Conservation (phyloP, 2,329 filamentous ascomycete genomes). For the Fusarium nanum region DNA sequence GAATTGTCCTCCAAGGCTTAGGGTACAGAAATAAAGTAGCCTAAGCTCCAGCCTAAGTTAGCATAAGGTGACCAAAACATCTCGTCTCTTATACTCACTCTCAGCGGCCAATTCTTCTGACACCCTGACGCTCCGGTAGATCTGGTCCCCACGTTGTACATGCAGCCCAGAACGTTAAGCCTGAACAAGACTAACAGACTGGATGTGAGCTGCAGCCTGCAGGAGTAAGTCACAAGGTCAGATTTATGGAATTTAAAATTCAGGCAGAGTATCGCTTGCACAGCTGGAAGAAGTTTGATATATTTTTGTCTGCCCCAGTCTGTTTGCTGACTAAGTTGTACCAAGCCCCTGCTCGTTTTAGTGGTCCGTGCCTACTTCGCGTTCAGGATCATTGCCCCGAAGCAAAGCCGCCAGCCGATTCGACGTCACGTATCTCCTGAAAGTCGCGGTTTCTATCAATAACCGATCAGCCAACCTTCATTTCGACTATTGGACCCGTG, state of each 20-base stretch:
- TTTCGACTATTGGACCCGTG: slow-evolving; percentile 36
- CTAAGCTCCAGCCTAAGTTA: too few relatives aligned
- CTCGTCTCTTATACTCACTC: too few relatives aligned
- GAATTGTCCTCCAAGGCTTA: too few relatives aligned
- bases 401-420: slow-evolving; percentile 45
- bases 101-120: too few relatives aligned
- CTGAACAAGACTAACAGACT: slow-evolving; percentile 18
- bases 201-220: slow-evolving; percentile 14
- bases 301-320: not conserved
- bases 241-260: slow-evolving; percentile 5
- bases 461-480: slow-evolving; percentile 39
- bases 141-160: slow-evolving; percentile 30
- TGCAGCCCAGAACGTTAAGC: slow-evolving; percentile 19
- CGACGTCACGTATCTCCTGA: slow-evolving; percentile 46
- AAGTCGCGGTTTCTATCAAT: slow-evolving; percentile 46
- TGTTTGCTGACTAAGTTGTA: slow-evolving; percentile 12
- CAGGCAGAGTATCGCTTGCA: not conserved
- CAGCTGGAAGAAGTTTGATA: not conserved
- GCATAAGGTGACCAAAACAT: too few relatives aligned
- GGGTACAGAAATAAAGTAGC: too few relatives aligned
- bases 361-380: slow-evolving; percentile 53
- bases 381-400: slow-evolving; percentile 48
- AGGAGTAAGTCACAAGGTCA: not conserved
- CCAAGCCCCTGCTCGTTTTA: not conserved
- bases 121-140: not conserved